A percentile compares a stretch with the other conserved stretches of the same genome.
These are phyloP conservation scores for Pestalotiopsis sp. DNA, from an alignment of 2,329 filamentous ascomycete genomes.

Conservation along the genomic window DNA sequence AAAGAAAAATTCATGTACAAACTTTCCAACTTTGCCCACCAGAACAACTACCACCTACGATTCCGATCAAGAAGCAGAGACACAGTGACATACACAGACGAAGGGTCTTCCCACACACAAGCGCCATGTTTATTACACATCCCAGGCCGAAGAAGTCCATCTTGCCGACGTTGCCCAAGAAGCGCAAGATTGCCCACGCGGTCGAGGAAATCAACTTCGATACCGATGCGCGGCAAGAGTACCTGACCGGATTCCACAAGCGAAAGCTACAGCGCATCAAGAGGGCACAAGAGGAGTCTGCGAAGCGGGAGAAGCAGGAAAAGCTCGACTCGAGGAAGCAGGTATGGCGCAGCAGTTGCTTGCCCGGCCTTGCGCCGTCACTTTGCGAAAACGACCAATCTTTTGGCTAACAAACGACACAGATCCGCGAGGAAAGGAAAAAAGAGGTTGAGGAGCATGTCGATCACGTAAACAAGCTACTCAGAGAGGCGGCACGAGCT, in stretches of 20 bases:
- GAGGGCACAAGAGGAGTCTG: slow-evolving; percentile 80
- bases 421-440: slow-evolving; percentile 85
- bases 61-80: neutral
- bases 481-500: slow-evolving; percentile 63
- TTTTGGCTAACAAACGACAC: neutral
- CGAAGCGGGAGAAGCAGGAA: slow-evolving; percentile 77
- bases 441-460: slow-evolving; percentile 83
- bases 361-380: neutral
- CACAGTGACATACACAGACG: slow-evolving; percentile 10
- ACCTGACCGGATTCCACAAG: slow-evolving; percentile 95
- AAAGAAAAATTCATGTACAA: slow-evolving; percentile 7
- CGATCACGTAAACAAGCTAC: slow-evolving; percentile 70
- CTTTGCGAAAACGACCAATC: neutral
- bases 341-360: slow-evolving; percentile 49
- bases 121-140: slow-evolving; percentile 51
- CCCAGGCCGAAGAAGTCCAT: slow-evolving; percentile 60
- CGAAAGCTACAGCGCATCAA: slow-evolving; percentile 86
- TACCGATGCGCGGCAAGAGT: slow-evolving; percentile 76
- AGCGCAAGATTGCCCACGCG: slow-evolving; percentile 60
- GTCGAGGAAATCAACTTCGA: slow-evolving; percentile 89
- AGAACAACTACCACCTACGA: neutral
- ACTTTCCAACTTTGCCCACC: neutral
- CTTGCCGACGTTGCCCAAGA: slow-evolving; percentile 66
- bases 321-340: slow-evolving; percentile 73
- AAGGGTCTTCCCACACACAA: neutral